Base-by-base conservation (phyloP, 1,139 yeast genomes). In the Candida albicans region DNA sequence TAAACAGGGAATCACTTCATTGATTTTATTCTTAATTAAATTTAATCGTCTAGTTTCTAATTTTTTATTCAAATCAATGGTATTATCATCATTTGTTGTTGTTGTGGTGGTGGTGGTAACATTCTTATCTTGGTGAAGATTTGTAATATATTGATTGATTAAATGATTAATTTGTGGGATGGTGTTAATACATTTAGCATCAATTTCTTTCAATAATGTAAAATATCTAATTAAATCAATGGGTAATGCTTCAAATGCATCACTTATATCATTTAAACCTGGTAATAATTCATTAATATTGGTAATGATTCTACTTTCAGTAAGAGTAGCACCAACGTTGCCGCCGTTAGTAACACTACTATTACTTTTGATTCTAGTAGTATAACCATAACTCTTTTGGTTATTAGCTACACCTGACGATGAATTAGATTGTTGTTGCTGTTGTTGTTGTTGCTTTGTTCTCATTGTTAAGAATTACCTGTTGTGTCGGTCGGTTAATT, bases 191-290 rank as follows among this genome's bases (percentile, higher is more conserved):
- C 96, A 89, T 64, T 93, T 91, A 49, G 98, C 97, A 58, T 91
- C 98, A 44, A 93, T 90, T 61, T 93, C 99, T 59, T 90, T 87
- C 51, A 93, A 71, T 25, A 90, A 70, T 0, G 99, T 93, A 63
- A 91, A 82, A 61, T 91, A 93, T 45, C 93, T 81, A 41, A 90
- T 80, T 41, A 89, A 73, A 54, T 90, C 97, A 48, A 78, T 60
- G 1, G 99, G 99, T 52, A 91, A 74, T 26, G 96, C 96, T 61
- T 90, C 96, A 49, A 93, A 78, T 1, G 93, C 95, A 67, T 93
- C 99, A 37, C 88, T 77, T 46, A 93, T 79, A 60, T 93, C 99
- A 65, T 91, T 93, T 46, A 93, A 72, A 0, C 98, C 99, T 0
- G 97, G 96, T 52, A 81, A 77, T 38, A 82, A 65, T 51, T 81